These are phyloP conservation scores for Davidsoniella australis DNA, from an alignment of 2,329 filamentous ascomycete species.

Conservation along the genomic window DNA sequence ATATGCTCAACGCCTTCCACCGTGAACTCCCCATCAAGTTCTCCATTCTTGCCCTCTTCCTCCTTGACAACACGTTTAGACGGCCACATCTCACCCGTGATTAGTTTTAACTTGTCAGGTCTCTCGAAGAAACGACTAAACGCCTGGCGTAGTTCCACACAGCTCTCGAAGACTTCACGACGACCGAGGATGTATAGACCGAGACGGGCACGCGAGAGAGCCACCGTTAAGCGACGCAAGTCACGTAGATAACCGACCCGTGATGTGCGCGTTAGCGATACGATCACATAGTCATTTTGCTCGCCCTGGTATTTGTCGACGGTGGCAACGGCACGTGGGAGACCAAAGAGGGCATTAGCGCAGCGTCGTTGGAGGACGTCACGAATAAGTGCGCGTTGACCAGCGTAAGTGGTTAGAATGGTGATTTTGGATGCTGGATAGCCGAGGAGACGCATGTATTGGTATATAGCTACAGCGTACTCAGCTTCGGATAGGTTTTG, in stretches of 20 bases:
- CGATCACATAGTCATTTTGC: constrained; percentile 95
- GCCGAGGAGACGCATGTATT: constrained; percentile 92
- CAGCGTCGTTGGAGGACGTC: constrained; percentile 78
- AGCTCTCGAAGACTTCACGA: constrained; percentile 72
- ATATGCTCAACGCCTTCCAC: constrained; percentile 92
- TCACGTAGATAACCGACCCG: constrained; percentile 86
- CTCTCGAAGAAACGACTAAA: constrained; percentile 63
- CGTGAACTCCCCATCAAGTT: constrained; percentile 39
- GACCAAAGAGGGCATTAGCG: constrained; percentile 68
- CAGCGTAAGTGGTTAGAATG: constrained; percentile 86
- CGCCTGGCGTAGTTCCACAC: constrained; percentile 71
- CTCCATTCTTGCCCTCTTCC: constrained; percentile 21
- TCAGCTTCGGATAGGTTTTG: constrained; percentile 95
- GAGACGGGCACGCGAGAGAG: constrained; percentile 76
- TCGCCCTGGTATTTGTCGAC: constrained; percentile 99
- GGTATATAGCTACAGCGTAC: constrained; percentile 86
- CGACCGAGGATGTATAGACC: constrained; percentile 87
- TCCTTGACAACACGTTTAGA: constrained; percentile 33
- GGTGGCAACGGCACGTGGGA: constrained; percentile 79
- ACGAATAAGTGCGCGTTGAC: constrained; percentile 71
- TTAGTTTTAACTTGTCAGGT: constrained; percentile 66
- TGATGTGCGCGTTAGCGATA: constrained; percentile 79
- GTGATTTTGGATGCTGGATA: constrained; percentile 73
- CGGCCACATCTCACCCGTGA: constrained; percentile 76
- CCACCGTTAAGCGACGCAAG: constrained; percentile 82